phyloP scores from a whole-genome alignment of 139 green algal species.

The Axilococcus clingmanii region DNA sequence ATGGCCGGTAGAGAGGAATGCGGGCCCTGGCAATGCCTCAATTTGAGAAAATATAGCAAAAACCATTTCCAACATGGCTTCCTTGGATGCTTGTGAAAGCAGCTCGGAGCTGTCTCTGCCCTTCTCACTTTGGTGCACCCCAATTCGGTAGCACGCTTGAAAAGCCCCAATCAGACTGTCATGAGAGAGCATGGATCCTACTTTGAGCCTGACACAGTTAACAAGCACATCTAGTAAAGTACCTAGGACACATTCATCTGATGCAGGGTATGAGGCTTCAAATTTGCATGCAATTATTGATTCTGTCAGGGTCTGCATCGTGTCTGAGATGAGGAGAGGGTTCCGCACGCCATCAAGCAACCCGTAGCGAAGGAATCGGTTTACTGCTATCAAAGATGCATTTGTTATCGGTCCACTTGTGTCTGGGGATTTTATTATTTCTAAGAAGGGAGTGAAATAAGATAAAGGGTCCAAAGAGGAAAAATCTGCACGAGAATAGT shows the following conservation, averaged over 20 bases:
- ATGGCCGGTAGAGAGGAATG: too few relatives aligned
- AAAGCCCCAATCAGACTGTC: slow-evolving; percentile 66
- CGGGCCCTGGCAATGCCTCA: slow-evolving; percentile 7
- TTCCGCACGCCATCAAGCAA: slow-evolving; percentile 39
- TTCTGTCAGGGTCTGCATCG: slow-evolving; percentile 76
- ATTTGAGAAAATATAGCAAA: slow-evolving; percentile 42
- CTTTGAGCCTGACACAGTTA: slow-evolving; percentile 41
- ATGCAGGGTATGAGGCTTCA: slow-evolving; percentile 73
- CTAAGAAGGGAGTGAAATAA: slow-evolving; percentile 86
- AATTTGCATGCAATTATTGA: slow-evolving; percentile 89
- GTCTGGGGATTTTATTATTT: slow-evolving; percentile 75
- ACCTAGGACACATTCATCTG: slow-evolving; percentile 91
- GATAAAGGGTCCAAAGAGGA: slow-evolving; percentile 56
- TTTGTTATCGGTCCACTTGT: slow-evolving; percentile 85
- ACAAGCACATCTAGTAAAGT: slow-evolving; percentile 87
- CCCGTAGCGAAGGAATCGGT: slow-evolving; percentile 62
- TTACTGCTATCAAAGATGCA: slow-evolving; percentile 69
- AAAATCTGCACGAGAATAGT: slow-evolving; percentile 46
- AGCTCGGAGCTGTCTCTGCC: slow-evolving; percentile 43
- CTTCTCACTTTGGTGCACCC: slow-evolving; percentile 54
- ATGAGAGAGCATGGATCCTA: slow-evolving; percentile 41
- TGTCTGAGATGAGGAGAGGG: slow-evolving; percentile 37
- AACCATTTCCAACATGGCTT: slow-evolving; percentile 52
- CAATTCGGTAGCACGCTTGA: slow-evolving; percentile 72
- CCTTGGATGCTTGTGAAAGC: slow-evolving; percentile 47